Conservation (phyloP, 139 green algal genomes). For the Chlamydomonas applanata region DNA sequence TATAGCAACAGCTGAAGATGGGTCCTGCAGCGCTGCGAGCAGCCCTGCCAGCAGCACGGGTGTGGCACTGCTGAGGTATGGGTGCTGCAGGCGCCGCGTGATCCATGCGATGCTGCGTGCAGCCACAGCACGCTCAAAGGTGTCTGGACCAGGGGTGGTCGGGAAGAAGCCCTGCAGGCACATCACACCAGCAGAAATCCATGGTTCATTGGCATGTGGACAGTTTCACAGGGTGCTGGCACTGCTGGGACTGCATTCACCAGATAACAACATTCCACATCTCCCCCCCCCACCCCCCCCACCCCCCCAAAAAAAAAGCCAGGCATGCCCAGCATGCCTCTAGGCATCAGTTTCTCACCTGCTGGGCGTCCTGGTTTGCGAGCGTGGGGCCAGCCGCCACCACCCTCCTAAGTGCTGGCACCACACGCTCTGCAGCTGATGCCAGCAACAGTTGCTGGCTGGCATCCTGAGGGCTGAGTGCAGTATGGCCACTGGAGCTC, state of each 20-base stretch:
- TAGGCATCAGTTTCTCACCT: too few relatives aligned
- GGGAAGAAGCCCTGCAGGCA: too few relatives aligned
- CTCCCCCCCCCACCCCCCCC: too few relatives aligned
- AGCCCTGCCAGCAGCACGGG: neutral
- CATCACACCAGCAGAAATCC: too few relatives aligned
- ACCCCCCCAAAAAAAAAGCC: too few relatives aligned
- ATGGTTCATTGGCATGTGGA: too few relatives aligned
- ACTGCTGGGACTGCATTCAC: too few relatives aligned
- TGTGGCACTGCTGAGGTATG: slow-evolving; percentile 2
- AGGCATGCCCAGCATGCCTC: too few relatives aligned
- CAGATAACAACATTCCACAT: too few relatives aligned
- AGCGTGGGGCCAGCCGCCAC: neutral
- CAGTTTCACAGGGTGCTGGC: too few relatives aligned
- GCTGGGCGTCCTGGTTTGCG: neutral
- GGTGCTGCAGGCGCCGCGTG: neutral
- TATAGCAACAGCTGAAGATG: neutral
- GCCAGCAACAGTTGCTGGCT: neutral
- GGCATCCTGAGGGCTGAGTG: neutral
- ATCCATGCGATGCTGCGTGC: neutral
- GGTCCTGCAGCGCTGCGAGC: slow-evolving; percentile 1
- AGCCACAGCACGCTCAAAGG: neutral
- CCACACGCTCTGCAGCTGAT: neutral
- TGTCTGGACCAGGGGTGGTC: neutral
- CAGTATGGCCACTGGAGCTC: neutral
- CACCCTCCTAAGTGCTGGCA: neutral